Conservation (phyloP, 2,329 filamentous ascomycete species). For the Fusarium sp. region DNA sequence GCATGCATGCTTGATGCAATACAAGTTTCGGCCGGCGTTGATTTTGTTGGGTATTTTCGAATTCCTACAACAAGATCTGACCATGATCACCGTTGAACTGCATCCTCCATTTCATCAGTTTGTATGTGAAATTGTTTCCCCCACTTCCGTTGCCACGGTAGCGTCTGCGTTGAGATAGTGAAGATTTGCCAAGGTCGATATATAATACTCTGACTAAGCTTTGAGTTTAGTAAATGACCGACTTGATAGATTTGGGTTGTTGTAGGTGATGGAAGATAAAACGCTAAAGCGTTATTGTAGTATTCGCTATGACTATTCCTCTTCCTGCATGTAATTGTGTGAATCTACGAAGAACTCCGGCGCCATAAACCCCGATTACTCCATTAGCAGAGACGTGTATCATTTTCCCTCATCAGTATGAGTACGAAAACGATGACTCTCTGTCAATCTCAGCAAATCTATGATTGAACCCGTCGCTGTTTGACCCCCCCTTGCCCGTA, state of each 20-base stretch:
- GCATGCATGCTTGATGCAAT: slow-evolving; percentile 18
- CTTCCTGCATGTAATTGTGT: slow-evolving; percentile 2
- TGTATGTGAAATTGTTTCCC: not conserved
- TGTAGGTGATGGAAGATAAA: not conserved
- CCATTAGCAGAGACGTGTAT: slow-evolving; percentile 3
- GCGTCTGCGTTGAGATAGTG: slow-evolving; percentile 11
- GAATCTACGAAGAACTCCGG: slow-evolving; percentile 25
- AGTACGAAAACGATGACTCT: slow-evolving; percentile 2
- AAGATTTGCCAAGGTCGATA: not conserved
- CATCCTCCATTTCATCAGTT: not conserved
- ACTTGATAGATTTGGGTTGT: not conserved
- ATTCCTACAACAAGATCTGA: not conserved
- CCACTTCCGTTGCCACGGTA: not conserved
- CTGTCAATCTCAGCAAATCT: slow-evolving; percentile 7
- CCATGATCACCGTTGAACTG: not conserved
- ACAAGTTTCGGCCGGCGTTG: slow-evolving; percentile 6
- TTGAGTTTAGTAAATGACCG: not conserved
- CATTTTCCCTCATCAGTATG: not conserved
- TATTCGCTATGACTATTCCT: slow-evolving; percentile 4
- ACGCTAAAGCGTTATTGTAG: not conserved
- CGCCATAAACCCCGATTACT: slow-evolving; percentile 35
- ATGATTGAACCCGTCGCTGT: slow-evolving; percentile 1
- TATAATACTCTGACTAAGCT: slow-evolving; percentile 1
- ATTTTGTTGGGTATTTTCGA: slow-evolving; percentile 5
- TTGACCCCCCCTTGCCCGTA: not conserved